Base-by-base conservation (phyloP, 306 rosid species). In the Inga oerstediana region DNA sequence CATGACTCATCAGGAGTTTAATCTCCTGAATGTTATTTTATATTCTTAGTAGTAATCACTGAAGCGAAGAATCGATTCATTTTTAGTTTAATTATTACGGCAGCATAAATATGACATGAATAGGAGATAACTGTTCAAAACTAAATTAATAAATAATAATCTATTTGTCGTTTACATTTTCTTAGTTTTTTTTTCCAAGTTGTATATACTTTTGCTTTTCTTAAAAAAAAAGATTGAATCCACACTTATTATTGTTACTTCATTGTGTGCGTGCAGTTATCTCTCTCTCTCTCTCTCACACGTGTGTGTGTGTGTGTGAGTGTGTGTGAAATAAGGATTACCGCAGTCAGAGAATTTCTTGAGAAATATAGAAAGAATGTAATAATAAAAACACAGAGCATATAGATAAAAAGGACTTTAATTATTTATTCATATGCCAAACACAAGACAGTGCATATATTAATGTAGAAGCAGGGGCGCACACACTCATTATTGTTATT, bases 381-480 rank as follows among this genome's bases (percentile, higher is more conserved):
- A 35, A 32, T 8, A 1, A n/a, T 8, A 3, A n/a, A 58, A 58
- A 20, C 30, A 59, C 5, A 34, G 7, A n/a, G 66, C 30, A 58
- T 58, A 49, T 16, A 54, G 2, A 7, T 1, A 59, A 24, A 41
- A 17, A 56, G 59, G 80, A 43, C 27, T 80, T 87, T n/a, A n/a
- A n/a, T n/a, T 87, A 91, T 87, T 89, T 86, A 91, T 86, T 59
- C 32, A 59, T 22, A 59, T 10, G 66, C 22, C 24, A 59, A 79
- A 87, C 16, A 91, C 91, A 89, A 64, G 4, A 56, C 59, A 8
- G 27, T 82, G 80, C 76, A 85, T 52, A 30, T 5, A 59, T 9
- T 22, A 4, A 59, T n/a, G 27, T 59, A 22, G 12, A 16, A 22
- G 66, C 32, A 4, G 66, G 30, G 66, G 34, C 32, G 0, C 14